These are phyloP conservation scores for Meyerozyma carpophila DNA, from an alignment of 1,139 yeast species.

Conservation along the genomic window DNA sequence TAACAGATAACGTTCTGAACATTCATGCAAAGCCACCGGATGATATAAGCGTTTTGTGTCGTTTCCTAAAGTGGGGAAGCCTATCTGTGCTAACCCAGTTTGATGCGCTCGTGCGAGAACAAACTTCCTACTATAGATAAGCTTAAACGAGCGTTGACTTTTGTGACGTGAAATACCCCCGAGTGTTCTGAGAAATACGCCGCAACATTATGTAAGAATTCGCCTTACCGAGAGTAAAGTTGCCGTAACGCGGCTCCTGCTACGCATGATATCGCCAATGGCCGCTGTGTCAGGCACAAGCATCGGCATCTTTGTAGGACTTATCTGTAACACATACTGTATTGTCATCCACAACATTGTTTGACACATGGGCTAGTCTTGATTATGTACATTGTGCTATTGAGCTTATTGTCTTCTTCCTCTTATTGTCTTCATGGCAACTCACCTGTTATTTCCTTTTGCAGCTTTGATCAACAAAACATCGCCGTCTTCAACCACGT, in stretches of 20 bases:
- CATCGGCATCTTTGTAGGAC: too few relatives aligned
- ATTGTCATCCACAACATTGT: neutral
- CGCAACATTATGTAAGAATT: neutral
- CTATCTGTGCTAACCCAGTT: neutral
- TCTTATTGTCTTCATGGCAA: neutral
- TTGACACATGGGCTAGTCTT: neutral
- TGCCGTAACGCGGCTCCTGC: neutral
- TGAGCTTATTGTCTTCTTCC: neutral
- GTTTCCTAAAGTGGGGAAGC: neutral
- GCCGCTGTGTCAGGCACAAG: too few relatives aligned
- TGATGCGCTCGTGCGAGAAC: slow-evolving; percentile 1
- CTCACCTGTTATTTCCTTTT: slow-evolving; percentile 26
- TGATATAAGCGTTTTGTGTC: neutral
- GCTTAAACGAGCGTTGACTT: neutral
- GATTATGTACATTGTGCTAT: neutral
- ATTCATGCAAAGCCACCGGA: slow-evolving; percentile 1
- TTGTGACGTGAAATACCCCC: neutral
- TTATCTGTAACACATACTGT: too few relatives aligned
- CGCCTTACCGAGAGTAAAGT: neutral
- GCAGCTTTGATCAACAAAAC: slow-evolving; percentile 57
- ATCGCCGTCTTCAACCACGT: slow-evolving; percentile 75
- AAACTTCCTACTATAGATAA: slow-evolving; percentile 1
- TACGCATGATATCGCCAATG: too few relatives aligned
- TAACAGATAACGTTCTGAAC: neutral
- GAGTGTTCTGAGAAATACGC: neutral